Conservation (phyloP, 2,329 filamentous ascomycete species). For the Davidsoniella virescens region DNA sequence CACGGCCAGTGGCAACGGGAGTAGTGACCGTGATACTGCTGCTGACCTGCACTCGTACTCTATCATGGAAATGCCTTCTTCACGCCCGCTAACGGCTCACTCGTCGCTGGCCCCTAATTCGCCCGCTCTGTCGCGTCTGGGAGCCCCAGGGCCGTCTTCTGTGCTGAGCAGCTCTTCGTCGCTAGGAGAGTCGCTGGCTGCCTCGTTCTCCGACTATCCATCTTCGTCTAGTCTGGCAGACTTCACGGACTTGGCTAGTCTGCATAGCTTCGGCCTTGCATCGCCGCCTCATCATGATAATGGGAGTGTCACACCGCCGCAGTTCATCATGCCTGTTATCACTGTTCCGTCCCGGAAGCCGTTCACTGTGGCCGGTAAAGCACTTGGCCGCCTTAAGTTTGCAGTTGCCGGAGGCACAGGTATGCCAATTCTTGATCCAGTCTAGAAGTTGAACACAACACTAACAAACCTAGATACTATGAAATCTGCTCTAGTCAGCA, state of each 20-base stretch:
- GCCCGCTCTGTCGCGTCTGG: conserved; percentile 18
- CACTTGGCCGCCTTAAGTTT: conserved; percentile 75
- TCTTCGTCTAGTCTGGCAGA: conserved; percentile 3
- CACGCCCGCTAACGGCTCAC: neutral
- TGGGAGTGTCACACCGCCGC: conserved; percentile 19
- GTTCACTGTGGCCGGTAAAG: conserved; percentile 75
- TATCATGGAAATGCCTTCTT: neutral
- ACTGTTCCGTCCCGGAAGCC: conserved; percentile 76
- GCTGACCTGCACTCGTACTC: neutral
- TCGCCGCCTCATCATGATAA: neutral
- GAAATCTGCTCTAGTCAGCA: conserved; percentile 78
- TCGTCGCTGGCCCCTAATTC: conserved; percentile 1
- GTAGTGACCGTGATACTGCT: neutral
- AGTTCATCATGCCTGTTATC: conserved; percentile 96
- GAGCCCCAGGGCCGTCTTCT: conserved; percentile 13
- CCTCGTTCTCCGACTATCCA: conserved; percentile 28
- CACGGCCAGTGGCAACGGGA: neutral
- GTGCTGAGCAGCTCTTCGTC: conserved; percentile 33
- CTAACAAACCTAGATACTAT: conserved; percentile 46
- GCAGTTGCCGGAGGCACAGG: conserved; percentile 67
- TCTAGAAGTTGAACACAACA: too few relatives aligned
- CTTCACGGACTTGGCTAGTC: conserved; percentile 21
- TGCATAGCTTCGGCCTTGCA: neutral
- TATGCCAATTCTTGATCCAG: conserved; percentile 17
- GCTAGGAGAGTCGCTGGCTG: conserved; percentile 33